Evolutionary conservation across 495 filamentous ascomycete species (phyloP), one percentile per base, ranked within the genome.

Genomic region (Neurospora sp.): DNA sequence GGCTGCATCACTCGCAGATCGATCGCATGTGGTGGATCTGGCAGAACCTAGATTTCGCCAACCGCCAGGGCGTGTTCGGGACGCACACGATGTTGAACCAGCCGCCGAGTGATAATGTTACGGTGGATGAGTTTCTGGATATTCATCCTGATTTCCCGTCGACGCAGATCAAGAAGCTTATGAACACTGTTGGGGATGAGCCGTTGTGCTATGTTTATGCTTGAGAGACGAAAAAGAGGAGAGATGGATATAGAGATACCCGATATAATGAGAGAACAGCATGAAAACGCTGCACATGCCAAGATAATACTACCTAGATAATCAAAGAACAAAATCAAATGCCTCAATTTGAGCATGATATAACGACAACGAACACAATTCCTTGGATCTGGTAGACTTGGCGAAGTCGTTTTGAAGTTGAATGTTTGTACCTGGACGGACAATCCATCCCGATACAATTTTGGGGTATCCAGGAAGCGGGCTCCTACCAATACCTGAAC

Each of bases 1-100:
- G 82, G 75, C 83, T 90, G 27, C 91, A 93, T 78, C 91, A 93
- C 78, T 85, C 81, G 20, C 86, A 88, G 85, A 82, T 93, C 70
- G 91, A 93, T 78, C 88, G 89, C 18, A 69, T 88, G 4, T 93
- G 86, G 83, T 90, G 89, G 86, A 88, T 89, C 37, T 93, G 91
- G 91, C 90, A 93, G 81, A 87, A 83, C 69, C 75, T 86, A 70
- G 85, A 92, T 74, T 77, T 82, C 27, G 69, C 75, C 70, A 80
- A 82, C 27, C 81, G 89, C 59, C 44, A 47, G n/a, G 44, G 8
- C 44, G 71, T 79, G 10, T 72, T 73, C 40, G 68, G 71, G 39
- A 79, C 77, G 14, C 27, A 45, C n/a, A 79, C 76, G 0, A 78
- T 77, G 74, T 72, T 42, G 12, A 75, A 79, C 39, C 53, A 70